Evolutionary conservation across 2,329 filamentous ascomycete species (phyloP), one percentile per base, ranked within the genome.

Genomic region (Penicillium sp.): DNA sequence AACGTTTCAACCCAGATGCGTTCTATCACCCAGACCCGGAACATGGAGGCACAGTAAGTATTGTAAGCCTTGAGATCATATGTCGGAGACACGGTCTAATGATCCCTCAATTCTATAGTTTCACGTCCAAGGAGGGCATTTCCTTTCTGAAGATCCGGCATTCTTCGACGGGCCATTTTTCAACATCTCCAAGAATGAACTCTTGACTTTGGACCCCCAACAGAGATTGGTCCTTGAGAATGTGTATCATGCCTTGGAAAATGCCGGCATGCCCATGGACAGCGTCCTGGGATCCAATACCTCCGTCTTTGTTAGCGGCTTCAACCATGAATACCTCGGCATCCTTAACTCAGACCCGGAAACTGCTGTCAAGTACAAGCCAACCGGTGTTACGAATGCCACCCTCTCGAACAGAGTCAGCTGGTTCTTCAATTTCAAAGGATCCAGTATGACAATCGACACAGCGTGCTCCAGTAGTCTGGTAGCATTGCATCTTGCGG

Each of bases 381-480:
- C 66, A 8, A 69, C 64, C 1, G 67, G 67, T 8, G 54, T 59
- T 1, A 64, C 60, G 1, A 65, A 64, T 48, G 62, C 69, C 1
- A 63, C 68, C 10, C 42, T 69, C 7, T 67, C 67, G 0, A 67
- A 68, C 38, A 51, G 70, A 20, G 56, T 70, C 5, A 68, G 66
- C 50, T 69, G 66, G 65, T 69, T 68, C 51, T 70, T 65, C 52
- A 67, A 70, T 49, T 66, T 71, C 15, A 63, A 64, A 35, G 68
- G 65, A 20, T 66, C 69, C 11, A 75, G 74, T 43, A 66, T 74
- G 64, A 71, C 69, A 0, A 66, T 79, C 6, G 71, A 75, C n/a
- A 81, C 79, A 0, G 79, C 73, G 1, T 79, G 79, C 51, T 79
- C 77, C 0, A 73, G 76, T 3, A 72, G 75, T 6, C 52, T 80